A percentile compares a stretch with the other conserved stretches of the same genome.
Evolutionary conservation across 495 filamentous ascomycete genomes (phyloP).

Genomic region (Penicillium fimorum): DNA sequence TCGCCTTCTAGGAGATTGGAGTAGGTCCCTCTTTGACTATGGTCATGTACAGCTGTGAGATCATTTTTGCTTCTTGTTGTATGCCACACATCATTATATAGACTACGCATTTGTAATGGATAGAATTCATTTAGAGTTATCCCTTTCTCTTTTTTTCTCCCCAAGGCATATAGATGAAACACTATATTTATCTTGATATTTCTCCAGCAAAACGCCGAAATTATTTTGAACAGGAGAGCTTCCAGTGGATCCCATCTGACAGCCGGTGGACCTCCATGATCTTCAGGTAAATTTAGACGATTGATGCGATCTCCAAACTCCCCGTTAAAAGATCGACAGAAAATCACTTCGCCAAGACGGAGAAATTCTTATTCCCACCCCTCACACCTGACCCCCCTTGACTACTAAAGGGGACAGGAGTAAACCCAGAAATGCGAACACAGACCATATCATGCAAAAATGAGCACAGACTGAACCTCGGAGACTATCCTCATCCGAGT

Average conservation of each 20-base stretch:
- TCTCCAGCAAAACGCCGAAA: not conserved
- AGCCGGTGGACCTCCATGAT: not conserved
- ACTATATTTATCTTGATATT: not conserved
- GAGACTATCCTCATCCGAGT: conserved; percentile 15
- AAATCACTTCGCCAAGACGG: conserved; percentile 8
- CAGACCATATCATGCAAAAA: too few relatives aligned
- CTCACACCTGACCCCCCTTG: not conserved
- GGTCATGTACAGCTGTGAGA: not conserved
- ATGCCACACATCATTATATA: conserved; percentile 6
- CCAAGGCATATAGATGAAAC: not conserved
- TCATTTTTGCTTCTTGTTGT: conserved; percentile 5
- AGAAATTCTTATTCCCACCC: not conserved
- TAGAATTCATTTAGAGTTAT: not conserved
- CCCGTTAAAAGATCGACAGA: not conserved
- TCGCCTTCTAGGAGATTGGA: conserved; percentile 28
- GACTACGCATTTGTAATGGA: conserved; percentile 1
- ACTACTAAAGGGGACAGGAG: not conserved
- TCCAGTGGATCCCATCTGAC: not conserved
- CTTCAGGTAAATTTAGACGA: not conserved
- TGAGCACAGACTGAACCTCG: not conserved
- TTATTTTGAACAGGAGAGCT: not conserved
- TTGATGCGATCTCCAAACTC: conserved; percentile 5
- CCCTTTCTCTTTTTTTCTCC: too few relatives aligned
- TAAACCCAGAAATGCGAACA: not conserved
- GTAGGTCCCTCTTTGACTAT: not conserved